Conservation (phyloP, 192 early-diverging fungal genomes). For the Mycoemilia scoparia region DNA sequence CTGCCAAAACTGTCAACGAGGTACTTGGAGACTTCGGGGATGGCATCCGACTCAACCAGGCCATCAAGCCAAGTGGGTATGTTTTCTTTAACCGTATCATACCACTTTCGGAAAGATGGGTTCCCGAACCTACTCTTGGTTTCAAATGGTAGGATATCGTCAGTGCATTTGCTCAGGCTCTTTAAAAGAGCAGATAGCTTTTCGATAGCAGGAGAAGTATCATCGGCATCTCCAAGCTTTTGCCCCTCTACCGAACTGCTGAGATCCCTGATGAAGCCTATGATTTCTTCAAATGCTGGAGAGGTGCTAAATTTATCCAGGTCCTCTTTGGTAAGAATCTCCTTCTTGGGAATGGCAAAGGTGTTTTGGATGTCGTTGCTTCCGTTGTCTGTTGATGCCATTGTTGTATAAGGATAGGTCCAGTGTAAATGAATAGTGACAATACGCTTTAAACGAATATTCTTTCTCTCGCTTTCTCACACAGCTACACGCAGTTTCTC, state of each 20-base stretch:
- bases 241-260: conserved; percentile 56
- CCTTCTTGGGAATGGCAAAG: conserved; percentile 13
- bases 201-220: conserved; percentile 31
- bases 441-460: too few species aligned
- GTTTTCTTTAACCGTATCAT: conserved; percentile 39
- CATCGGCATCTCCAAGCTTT: conserved; percentile 32
- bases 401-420: too few species aligned
- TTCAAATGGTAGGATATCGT: conserved; percentile 53
- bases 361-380: too few species aligned
- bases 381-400: too few species aligned
- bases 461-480: too few species aligned
- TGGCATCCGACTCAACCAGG: conserved; percentile 18
- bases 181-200: conserved; percentile 50
- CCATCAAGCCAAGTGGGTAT: conserved; percentile 16
- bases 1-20: conserved; percentile 75
- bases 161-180: conserved; percentile 32
- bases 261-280: conserved; percentile 51
- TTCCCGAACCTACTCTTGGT: conserved; percentile 82
- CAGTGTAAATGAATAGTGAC: too few species aligned
- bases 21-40: conserved; percentile 56
- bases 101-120: conserved; percentile 80
- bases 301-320: conserved; percentile 56
- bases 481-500: too few species aligned
- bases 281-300: conserved; percentile 35
- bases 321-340: conserved; percentile 76